A percentile compares a stretch with the other conserved stretches of the same genome.
Conservation (phyloP, 139 green algal species). For the Asterochloris erici region DNA sequence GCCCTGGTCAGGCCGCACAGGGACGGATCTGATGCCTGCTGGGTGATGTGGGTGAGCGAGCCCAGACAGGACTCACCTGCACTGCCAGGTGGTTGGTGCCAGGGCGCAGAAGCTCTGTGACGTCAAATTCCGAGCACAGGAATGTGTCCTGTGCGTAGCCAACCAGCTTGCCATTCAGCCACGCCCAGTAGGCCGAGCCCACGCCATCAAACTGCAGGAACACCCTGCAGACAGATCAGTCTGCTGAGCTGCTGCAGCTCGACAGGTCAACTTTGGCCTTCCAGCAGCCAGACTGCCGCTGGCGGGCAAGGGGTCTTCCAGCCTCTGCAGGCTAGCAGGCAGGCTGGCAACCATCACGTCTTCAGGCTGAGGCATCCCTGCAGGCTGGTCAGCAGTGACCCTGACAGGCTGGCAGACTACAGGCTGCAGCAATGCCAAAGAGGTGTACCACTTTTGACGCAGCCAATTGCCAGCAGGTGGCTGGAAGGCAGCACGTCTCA, state of each 20-base stretch:
- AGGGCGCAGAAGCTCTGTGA: slow-evolving; percentile 50
- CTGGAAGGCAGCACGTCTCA: too few species aligned
- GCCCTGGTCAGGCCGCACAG: neutral
- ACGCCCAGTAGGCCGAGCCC: slow-evolving; percentile 82
- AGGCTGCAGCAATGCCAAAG: too few species aligned
- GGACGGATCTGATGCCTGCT: neutral
- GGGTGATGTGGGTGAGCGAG: neutral
- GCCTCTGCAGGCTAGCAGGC: neutral
- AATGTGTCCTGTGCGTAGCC: slow-evolving; percentile 92
- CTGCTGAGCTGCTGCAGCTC: neutral
- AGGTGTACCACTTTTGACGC: too few species aligned
- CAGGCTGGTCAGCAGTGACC: too few species aligned
- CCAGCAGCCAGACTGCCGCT: neutral
- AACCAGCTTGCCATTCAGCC: slow-evolving; percentile 85
- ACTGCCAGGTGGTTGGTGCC: slow-evolving; percentile 64
- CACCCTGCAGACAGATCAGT: slow-evolving; percentile 22
- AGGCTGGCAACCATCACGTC: neutral
- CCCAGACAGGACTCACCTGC: slow-evolving; percentile 41
- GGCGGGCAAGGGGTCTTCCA: neutral
- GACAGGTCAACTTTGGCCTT: neutral
- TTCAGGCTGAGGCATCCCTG: too few species aligned
- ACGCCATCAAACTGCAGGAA: slow-evolving; percentile 88
- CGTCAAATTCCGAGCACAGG: slow-evolving; percentile 92
- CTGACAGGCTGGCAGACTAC: too few species aligned
- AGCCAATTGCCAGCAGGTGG: too few species aligned